phyloP scores from a whole-genome alignment of 2,329 filamentous ascomycete genomes.

The Epichloe sp. region DNA sequence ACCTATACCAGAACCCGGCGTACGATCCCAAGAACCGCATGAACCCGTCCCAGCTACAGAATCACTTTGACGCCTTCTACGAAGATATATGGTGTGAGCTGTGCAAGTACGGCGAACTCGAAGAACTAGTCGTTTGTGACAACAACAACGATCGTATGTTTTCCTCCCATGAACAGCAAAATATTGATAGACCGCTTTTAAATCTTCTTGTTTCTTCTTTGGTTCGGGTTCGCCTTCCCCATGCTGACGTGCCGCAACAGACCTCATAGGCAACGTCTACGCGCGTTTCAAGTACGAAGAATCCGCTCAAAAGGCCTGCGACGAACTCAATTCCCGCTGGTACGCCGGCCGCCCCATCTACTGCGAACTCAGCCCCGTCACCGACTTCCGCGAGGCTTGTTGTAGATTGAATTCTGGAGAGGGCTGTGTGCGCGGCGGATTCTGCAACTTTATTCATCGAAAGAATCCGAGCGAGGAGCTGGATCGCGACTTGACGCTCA shows the following conservation, averaged over 20 bases:
- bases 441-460: conserved; percentile 98
- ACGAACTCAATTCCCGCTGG: conserved; percentile 88
- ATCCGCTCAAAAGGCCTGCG: conserved; percentile 82
- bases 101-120: conserved; percentile 95
- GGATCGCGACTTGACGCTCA: conserved; percentile 73
- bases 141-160: conserved; percentile 92
- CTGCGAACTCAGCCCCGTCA: conserved; percentile 92
- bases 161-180: background rate
- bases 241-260: conserved; percentile 27
- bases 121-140: conserved; percentile 97
- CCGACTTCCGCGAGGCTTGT: conserved; percentile 95
- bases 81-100: conserved; percentile 99
- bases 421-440: conserved; percentile 88
- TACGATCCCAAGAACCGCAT: conserved; percentile 96
- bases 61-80: conserved; percentile 99
- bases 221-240: no score
- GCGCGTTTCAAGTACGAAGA: conserved; percentile 99
- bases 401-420: conserved; percentile 90
- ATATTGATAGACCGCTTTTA: no score
- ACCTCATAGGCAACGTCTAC: conserved; percentile 98
- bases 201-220: no score
- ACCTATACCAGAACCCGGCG: conserved; percentile 97
- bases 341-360: conserved; percentile 96
- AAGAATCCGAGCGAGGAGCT: conserved; percentile 88
- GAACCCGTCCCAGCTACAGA: conserved; percentile 90